Evolutionary conservation across 78 protist genomes (phyloP).

Genomic region (Parvularia atlantis): DNA sequence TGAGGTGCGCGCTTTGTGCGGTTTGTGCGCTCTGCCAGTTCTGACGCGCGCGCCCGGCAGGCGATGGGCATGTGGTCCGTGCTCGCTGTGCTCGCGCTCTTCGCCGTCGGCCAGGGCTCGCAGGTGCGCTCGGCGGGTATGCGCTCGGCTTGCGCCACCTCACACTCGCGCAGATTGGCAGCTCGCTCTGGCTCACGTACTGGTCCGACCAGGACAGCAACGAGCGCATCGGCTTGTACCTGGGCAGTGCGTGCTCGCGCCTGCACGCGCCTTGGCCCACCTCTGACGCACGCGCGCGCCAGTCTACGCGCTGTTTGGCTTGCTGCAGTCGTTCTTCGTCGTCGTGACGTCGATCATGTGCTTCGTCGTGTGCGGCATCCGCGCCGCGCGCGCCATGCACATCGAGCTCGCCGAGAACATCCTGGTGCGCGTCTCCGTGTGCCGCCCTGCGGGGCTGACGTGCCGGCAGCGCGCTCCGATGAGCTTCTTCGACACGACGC

Average conservation of each 20-base stretch:
- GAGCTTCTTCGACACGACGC: conserved; percentile 94
- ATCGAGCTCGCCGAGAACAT: not conserved
- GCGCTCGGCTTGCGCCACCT: not conserved
- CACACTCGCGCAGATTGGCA: not conserved
- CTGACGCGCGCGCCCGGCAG: no score
- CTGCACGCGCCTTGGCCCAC: no score
- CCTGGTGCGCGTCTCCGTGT: not conserved
- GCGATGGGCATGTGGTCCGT: not conserved
- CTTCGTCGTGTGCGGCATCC: not conserved
- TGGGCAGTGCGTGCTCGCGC: no score
- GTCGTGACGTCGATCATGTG: not conserved
- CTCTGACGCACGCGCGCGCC: no score
- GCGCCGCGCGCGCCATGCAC: not conserved
- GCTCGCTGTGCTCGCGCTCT: not conserved
- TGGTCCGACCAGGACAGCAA: not conserved
- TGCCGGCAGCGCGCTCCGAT: conserved; percentile 59
- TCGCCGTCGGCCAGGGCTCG: not conserved
- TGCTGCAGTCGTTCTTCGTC: not conserved
- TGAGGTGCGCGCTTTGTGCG: no score
- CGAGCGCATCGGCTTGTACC: not conserved
- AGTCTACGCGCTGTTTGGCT: conserved; percentile 6
- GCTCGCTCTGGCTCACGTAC: not conserved
- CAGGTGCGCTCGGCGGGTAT: no score
- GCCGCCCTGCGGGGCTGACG: not conserved
- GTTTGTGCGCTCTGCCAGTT: no score